A percentile compares a stretch with the other conserved stretches of the same genome.
These are phyloP conservation scores for Neonectria coccinea DNA, from an alignment of 2,329 filamentous ascomycete genomes.

Conservation along the genomic window DNA sequence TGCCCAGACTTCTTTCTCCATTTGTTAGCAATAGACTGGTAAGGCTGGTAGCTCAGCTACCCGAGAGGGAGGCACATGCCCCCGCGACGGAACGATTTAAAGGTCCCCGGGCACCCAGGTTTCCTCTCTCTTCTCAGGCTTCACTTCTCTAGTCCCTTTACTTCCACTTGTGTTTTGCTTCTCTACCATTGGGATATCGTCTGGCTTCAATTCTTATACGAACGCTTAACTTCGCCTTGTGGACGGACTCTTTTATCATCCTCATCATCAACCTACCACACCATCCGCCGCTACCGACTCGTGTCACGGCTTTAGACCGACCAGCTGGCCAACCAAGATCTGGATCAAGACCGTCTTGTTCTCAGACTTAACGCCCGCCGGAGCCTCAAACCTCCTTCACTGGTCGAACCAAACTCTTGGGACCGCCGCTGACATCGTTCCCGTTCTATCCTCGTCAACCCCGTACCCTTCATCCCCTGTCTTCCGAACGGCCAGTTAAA, in stretches of 20 bases:
- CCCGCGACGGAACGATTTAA: conserved; percentile 18
- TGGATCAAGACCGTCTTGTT: not conserved
- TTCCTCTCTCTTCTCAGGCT: not conserved
- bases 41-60: conserved; percentile 9
- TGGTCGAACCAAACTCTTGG: conserved; percentile 3
- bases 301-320: conserved; percentile 15
- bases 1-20: conserved; percentile 19
- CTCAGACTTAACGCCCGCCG: conserved; percentile 2
- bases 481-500: conserved; percentile 1
- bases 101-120: conserved; percentile 9
- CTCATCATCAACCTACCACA: not conserved
- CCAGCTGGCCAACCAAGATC: conserved; percentile 13
- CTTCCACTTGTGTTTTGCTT: not conserved
- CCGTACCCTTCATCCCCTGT: not conserved
- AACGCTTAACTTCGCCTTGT: not conserved
- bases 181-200: not conserved
- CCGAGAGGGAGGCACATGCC: conserved; percentile 13
- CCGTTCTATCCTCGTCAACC: not conserved
- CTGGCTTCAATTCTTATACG: not conserved
- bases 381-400: conserved; percentile 1
- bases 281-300: conserved; percentile 5
- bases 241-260: not conserved
- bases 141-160: not conserved
- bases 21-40: conserved; percentile 16
- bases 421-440: conserved; percentile 8